Evolutionary conservation across 495 filamentous ascomycete species (phyloP).

Genomic region (Oidiodendron maius): DNA sequence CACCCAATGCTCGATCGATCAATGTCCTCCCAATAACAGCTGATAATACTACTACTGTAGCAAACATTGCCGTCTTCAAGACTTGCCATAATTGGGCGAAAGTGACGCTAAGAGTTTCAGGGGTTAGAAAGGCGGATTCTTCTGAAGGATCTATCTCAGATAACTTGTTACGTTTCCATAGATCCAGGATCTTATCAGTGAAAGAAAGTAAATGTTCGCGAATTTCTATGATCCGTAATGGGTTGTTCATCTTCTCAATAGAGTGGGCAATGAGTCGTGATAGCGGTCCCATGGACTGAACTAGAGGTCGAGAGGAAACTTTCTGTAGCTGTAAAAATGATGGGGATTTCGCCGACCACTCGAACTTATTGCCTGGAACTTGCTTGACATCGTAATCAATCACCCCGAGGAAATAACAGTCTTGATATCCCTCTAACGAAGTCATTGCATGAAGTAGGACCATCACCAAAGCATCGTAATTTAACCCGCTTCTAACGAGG

Average conservation of each 20-base stretch:
- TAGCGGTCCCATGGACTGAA: conserved; percentile 71
- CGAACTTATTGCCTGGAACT: conserved; percentile 55
- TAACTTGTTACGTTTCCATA: conserved; percentile 81
- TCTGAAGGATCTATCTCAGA: conserved; percentile 77
- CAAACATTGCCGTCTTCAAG: conserved; percentile 74
- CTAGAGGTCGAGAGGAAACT: conserved; percentile 61
- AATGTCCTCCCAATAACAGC: conserved; percentile 62
- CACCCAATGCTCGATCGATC: conserved; percentile 35
- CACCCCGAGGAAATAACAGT: conserved; percentile 72
- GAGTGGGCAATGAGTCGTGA: conserved; percentile 71
- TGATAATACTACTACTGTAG: conserved; percentile 68
- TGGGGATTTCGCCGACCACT: conserved; percentile 59
- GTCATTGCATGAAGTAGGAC: conserved; percentile 62
- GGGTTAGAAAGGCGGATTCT: conserved; percentile 60
- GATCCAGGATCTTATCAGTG: conserved; percentile 60
- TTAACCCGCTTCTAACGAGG: conserved; percentile 42
- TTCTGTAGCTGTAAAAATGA: conserved; percentile 52
- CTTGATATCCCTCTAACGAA: conserved; percentile 66
- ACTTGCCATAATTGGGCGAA: conserved; percentile 77
- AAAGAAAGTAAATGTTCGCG: conserved; percentile 72
- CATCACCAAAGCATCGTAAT: conserved; percentile 74
- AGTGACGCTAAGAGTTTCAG: conserved; percentile 63
- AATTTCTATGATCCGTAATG: conserved; percentile 53
- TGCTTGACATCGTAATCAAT: conserved; percentile 72
- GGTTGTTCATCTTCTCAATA: conserved; percentile 57